Base-by-base conservation (phyloP, 1,284 basidiomycete genomes). In the Ustilago hordei region DNA sequence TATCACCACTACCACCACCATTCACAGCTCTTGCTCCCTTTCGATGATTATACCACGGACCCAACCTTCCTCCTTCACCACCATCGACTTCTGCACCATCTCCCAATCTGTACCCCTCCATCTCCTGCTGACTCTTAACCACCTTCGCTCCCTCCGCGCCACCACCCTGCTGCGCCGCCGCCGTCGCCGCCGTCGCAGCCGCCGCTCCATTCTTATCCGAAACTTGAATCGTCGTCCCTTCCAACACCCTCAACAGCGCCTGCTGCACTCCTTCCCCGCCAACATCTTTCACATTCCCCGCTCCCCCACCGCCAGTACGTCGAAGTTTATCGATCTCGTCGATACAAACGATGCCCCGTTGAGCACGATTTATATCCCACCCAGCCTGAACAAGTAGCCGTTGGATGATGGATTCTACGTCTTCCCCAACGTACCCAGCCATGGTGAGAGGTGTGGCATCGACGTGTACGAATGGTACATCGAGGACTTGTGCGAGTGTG, bases 261-360 rank as follows among this genome's bases (percentile, higher is more conserved):
- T 98, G 95, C 82, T 98, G 95, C 3, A 98, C 95, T 39, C 95
- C 95, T 88, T 97, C 95, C 5, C 95, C 95, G 23, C 94, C 93
- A 0, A 98, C 95, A 84, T 98, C 96, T 57, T 94, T 91, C 1
- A n/a, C 43, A 92, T 92, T 4, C 93, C 92, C 3, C 3, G 85
- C 86, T 66, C 91, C 58, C 0, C 31, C 63, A 15, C 86, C 85
- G 66, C 91, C 58, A 23, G 53, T 63, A 17, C 47, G 52, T 93
- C 93, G 45, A 61, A 98, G 91, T 87, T 98, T 98, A 87, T 98
- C 95, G 2, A 95, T 89, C 87, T 98, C 96, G 82, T 98, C 96
- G 59, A 98, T 95, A 85, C 95, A 96, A 23, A 98, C 92, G 67
- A 98, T 98, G 4, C 81, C 79, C 3, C 67, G 12, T 55, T 81